These are phyloP conservation scores for Dalbergia oliveri DNA, from an alignment of 306 rosid species.

Conservation along the genomic window DNA sequence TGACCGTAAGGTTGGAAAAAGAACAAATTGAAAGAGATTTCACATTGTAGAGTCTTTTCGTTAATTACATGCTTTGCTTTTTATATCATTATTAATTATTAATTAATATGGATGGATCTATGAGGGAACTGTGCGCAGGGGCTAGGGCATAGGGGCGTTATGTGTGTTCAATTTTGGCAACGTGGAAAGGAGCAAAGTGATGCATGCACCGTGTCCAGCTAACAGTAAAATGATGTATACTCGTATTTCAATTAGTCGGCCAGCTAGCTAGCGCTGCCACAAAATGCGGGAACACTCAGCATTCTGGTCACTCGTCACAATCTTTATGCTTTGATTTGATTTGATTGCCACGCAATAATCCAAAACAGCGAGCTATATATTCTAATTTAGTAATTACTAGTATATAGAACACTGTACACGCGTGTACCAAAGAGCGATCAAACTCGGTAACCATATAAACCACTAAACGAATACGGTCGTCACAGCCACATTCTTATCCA, in stretches of 20 bases:
- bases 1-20: not conserved
- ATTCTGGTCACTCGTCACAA: conserved; percentile 13
- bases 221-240: too few species aligned
- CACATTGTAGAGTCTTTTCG: not conserved
- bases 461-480: not conserved
- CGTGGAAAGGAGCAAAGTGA: conserved; percentile 9
- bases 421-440: not conserved
- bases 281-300: conserved; percentile 39
- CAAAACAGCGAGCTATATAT: not conserved
- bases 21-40: not conserved
- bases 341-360: not conserved
- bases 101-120: not conserved
- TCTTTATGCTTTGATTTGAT: conserved; percentile 1
- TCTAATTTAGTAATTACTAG: not conserved
- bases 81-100: not conserved
- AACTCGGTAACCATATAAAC: not conserved
- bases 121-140: not conserved
- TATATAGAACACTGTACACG: not conserved
- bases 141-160: not conserved
- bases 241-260: too few species aligned
- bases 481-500: not conserved
- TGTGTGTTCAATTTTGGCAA: not conserved
- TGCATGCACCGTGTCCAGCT: not conserved
- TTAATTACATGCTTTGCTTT: not conserved
- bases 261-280: not conserved